Conservation (phyloP, 192 early-diverging fungal species). For the Mortierella hygrophila region DNA sequence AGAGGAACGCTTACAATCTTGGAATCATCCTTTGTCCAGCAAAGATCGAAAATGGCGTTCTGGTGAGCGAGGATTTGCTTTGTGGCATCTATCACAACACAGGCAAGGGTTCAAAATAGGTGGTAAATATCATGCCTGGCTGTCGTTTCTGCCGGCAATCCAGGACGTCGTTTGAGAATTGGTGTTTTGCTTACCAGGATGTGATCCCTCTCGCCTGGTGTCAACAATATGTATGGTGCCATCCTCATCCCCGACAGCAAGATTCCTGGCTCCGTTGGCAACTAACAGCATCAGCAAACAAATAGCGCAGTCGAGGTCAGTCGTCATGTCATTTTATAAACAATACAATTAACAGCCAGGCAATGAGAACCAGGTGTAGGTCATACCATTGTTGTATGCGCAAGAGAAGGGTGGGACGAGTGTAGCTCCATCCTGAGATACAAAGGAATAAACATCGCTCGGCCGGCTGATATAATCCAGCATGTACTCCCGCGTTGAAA, state of each 20-base stretch:
- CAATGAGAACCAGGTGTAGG: not conserved
- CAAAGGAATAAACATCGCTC: slow-evolving; percentile 39
- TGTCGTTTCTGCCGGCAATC: no score
- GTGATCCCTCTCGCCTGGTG: slow-evolving; percentile 60
- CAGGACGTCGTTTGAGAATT: not conserved
- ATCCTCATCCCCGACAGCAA: slow-evolving; percentile 79
- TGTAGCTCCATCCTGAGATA: slow-evolving; percentile 36
- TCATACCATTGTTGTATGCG: slow-evolving; percentile 45
- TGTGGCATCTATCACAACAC: not conserved
- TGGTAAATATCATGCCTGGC: not conserved
- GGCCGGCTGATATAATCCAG: slow-evolving; percentile 41
- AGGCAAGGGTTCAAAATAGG: not conserved
- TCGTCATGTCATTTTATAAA: not conserved
- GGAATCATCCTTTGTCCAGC: slow-evolving; percentile 80
- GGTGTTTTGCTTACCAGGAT: slow-evolving; percentile 29
- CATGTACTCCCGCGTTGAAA: slow-evolving; percentile 33
- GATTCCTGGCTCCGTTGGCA: slow-evolving; percentile 64
- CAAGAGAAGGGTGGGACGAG: slow-evolving; percentile 50
- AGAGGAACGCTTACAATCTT: slow-evolving; percentile 59
- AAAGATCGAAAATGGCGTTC: slow-evolving; percentile 87
- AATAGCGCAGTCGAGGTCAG: not conserved
- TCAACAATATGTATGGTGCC: slow-evolving; percentile 73
- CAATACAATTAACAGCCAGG: not conserved
- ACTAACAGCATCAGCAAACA: slow-evolving; percentile 21
- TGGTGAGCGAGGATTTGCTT: slow-evolving; percentile 72